Evolutionary conservation across 208 protist species (phyloP).

Genomic region (Wallacemonas sp.): DNA sequence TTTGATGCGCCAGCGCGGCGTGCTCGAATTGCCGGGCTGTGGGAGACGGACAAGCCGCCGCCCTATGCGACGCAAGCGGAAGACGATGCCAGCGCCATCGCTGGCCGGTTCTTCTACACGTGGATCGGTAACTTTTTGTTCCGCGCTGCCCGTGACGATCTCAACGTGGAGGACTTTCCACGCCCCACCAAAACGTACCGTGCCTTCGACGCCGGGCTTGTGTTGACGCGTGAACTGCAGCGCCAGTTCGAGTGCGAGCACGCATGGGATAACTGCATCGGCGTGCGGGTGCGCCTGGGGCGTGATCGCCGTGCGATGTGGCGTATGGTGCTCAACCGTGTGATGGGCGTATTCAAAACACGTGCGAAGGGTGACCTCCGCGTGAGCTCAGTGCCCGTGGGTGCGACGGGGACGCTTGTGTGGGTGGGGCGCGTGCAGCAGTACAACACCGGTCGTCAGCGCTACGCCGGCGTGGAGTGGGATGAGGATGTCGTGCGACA

Average conservation of each 20-base stretch:
- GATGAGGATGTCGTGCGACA: constrained; percentile 18
- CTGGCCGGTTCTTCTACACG: constrained; percentile 26
- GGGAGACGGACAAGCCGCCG: constrained; percentile 15
- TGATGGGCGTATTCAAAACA: not conserved
- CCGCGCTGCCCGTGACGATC: constrained; percentile 27
- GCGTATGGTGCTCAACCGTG: constrained; percentile 5
- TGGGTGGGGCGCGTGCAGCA: constrained; percentile 53
- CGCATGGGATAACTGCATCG: constrained; percentile 39
- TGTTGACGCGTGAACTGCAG: constrained; percentile 18
- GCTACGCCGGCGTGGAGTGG: constrained; percentile 63
- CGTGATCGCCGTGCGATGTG: too few relatives aligned
- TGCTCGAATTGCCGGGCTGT: constrained; percentile 7
- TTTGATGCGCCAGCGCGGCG: too few relatives aligned
- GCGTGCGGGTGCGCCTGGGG: too few relatives aligned
- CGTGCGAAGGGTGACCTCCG: constrained; percentile 4
- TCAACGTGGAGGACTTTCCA: constrained; percentile 26
- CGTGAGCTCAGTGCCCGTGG: constrained; percentile 2
- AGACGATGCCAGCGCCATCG: constrained; percentile 18
- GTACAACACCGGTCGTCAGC: constrained; percentile 22
- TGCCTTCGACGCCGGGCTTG: constrained; percentile 16
- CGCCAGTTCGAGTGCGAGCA: constrained; percentile 24
- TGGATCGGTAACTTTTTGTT: constrained; percentile 42
- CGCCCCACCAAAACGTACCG: constrained; percentile 16
- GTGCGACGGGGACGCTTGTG: too few relatives aligned
- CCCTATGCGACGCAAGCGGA: constrained; percentile 30